Conservation (phyloP, 2,329 filamentous ascomycete genomes). For the Esteya vermicola region DNA sequence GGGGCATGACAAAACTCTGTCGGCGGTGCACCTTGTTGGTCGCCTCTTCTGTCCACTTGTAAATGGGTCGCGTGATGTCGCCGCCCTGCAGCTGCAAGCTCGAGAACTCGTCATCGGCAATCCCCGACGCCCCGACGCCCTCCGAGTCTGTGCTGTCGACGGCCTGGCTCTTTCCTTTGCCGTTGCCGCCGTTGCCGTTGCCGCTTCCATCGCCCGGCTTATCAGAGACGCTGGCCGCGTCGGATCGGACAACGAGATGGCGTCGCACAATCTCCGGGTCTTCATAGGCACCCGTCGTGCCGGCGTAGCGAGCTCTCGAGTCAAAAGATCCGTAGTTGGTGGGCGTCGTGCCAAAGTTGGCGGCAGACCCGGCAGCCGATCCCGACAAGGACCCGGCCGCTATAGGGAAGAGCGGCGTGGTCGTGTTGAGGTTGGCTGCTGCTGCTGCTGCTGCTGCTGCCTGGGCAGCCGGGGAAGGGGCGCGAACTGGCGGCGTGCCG, state of each 20-base stretch:
- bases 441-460: conserved; percentile 2
- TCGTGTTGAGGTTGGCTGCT: not conserved
- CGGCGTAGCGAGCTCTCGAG: conserved; percentile 39
- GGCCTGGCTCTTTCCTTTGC: conserved; percentile 42
- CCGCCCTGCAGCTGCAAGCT: conserved; percentile 87
- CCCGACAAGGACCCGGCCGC: not conserved
- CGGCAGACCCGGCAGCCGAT: conserved; percentile 12
- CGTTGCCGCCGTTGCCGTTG: conserved; percentile 19
- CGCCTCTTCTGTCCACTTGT: conserved; percentile 88
- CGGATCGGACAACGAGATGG: conserved; percentile 63
- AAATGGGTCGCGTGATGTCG: conserved; percentile 88
- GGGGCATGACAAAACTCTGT: conserved; percentile 70
- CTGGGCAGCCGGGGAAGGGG: conserved; percentile 36
- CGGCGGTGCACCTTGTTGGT: conserved; percentile 61
- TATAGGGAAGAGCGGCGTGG: no score
- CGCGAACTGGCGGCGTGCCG: conserved; percentile 47
- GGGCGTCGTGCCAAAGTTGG: conserved; percentile 40
- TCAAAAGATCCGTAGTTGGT: conserved; percentile 83
- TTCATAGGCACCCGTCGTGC: conserved; percentile 52
- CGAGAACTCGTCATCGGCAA: conserved; percentile 71
- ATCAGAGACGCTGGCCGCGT: conserved; percentile 34
- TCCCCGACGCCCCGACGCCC: conserved; percentile 13
- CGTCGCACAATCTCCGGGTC: conserved; percentile 84
- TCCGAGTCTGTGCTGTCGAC: conserved; percentile 12
- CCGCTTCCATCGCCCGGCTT: conserved; percentile 19